These are phyloP conservation scores for Fusarium foetens DNA, from an alignment of 2,329 filamentous ascomycete species.

Conservation along the genomic window DNA sequence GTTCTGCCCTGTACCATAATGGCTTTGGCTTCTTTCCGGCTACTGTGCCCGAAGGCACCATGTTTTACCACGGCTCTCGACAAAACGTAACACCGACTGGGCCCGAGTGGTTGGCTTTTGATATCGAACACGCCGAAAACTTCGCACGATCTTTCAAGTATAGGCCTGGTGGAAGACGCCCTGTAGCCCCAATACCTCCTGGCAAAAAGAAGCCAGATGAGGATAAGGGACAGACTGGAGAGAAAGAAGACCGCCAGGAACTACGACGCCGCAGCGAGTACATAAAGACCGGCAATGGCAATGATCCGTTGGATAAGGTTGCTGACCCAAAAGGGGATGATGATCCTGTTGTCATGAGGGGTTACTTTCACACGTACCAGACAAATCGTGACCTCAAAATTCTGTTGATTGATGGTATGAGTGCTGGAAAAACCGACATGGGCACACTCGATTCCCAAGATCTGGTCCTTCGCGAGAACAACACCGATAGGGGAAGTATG, in stretches of 20 bases:
- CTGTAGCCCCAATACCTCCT: neutral
- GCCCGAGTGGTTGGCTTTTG: conserved; percentile 79
- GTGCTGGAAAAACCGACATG: conserved; percentile 71
- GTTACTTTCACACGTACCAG: conserved; percentile 75
- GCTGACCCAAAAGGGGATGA: conserved; percentile 12
- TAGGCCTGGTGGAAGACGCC: neutral
- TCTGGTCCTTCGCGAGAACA: conserved; percentile 62
- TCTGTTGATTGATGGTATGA: conserved; percentile 76
- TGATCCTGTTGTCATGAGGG: conserved; percentile 46
- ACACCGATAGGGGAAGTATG: conserved; percentile 6
- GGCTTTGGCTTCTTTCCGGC: conserved; percentile 78
- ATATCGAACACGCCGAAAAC: conserved; percentile 75
- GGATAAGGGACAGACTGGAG: neutral
- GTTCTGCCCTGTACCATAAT: conserved; percentile 77
- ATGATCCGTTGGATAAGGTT: neutral
- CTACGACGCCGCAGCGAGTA: conserved; percentile 8
- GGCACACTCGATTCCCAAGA: conserved; percentile 78
- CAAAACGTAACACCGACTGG: conserved; percentile 58
- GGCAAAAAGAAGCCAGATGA: neutral
- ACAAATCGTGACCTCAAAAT: conserved; percentile 67
- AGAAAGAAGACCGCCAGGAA: conserved; percentile 15
- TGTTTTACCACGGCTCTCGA: conserved; percentile 73
- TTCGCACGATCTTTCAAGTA: conserved; percentile 61
- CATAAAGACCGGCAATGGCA: neutral
- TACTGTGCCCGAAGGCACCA: conserved; percentile 69